Conservation (phyloP, 768 basidiomycete species). For the Russula dissimulans region DNA sequence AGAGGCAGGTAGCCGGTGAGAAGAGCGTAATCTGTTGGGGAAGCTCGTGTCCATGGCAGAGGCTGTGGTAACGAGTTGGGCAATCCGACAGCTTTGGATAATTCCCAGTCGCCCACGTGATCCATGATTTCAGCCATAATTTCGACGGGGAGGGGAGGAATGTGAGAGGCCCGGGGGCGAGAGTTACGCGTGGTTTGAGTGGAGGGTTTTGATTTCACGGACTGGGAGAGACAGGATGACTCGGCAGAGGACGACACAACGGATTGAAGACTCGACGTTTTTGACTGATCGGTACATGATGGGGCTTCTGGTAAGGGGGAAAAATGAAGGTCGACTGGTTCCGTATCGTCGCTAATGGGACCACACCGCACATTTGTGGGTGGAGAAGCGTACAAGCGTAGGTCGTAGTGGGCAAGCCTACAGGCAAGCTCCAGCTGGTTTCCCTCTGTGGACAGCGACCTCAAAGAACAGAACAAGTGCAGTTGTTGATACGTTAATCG, state of each 20-base stretch:
- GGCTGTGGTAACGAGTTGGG: conserved; percentile 61
- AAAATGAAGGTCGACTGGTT: background rate
- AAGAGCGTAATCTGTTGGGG: conserved; percentile 61
- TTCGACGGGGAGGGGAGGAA: conserved; percentile 64
- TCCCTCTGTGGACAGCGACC: conserved; percentile 59
- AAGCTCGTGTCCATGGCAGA: conserved; percentile 62
- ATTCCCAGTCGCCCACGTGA: conserved; percentile 76
- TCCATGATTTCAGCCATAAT: conserved; percentile 71
- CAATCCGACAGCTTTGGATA: conserved; percentile 65
- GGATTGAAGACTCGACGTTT: background rate
- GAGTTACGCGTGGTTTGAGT: conserved; percentile 21
- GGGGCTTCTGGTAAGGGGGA: background rate
- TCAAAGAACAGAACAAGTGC: conserved; percentile 63
- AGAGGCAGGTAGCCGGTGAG: conserved; percentile 51
- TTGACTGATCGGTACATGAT: background rate
- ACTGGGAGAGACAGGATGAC: background rate
- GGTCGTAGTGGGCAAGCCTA: conserved; percentile 65
- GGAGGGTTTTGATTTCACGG: background rate
- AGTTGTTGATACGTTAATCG: conserved; percentile 60
- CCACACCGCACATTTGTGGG: conserved; percentile 22
- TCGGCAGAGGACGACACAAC: background rate
- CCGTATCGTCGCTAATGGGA: background rate
- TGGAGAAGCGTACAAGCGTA: conserved; percentile 61
- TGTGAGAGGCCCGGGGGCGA: background rate
- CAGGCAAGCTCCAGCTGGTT: conserved; percentile 55